These are phyloP conservation scores for Pelagomonas calceolata DNA, from an alignment of 108 stramenopile species.

Conservation along the genomic window DNA sequence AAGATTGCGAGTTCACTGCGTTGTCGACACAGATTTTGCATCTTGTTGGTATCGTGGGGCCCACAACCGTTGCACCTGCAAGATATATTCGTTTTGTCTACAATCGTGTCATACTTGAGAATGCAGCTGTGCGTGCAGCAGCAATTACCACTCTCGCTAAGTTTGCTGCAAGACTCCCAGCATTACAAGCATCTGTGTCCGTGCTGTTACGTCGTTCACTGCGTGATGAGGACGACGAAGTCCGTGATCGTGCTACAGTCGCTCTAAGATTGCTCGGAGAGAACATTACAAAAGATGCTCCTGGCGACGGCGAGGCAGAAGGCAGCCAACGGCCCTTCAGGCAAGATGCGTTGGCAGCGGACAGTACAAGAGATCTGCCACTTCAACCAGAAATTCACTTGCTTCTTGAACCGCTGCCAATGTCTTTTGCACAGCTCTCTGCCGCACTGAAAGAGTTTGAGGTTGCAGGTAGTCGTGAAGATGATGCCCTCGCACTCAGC, in stretches of 20 bases:
- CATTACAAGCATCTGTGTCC: conserved; percentile 62
- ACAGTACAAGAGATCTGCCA: too few species aligned
- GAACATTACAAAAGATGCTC: too few species aligned
- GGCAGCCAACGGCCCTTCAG: too few species aligned
- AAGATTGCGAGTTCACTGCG: conserved; percentile 90
- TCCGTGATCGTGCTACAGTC: conserved; percentile 74
- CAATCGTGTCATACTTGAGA: conserved; percentile 91
- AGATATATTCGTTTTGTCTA: conserved; percentile 94
- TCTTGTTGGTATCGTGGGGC: conserved; percentile 74
- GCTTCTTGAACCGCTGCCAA: conserved; percentile 61
- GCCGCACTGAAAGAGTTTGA: conserved; percentile 64
- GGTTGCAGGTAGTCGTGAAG: too few species aligned
- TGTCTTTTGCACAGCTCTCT: conserved; percentile 68
- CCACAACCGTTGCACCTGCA: conserved; percentile 62
- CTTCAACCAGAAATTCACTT: conserved; percentile 48
- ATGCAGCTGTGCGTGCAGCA: conserved; percentile 80
- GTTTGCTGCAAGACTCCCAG: conserved; percentile 74
- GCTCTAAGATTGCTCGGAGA: conserved; percentile 55
- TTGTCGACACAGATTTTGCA: conserved; percentile 72
- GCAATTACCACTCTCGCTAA: conserved; percentile 73
- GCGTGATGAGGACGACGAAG: conserved; percentile 88
- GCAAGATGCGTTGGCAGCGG: too few species aligned
- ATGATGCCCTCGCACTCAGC: conserved; percentile 26
- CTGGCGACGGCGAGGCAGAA: too few species aligned
- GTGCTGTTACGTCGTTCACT: conserved; percentile 62